Evolutionary conservation across 176 grass and related monocot species (phyloP), one percentile per base, ranked within the genome.

Genomic region (Chrysopogon serrulatus): DNA sequence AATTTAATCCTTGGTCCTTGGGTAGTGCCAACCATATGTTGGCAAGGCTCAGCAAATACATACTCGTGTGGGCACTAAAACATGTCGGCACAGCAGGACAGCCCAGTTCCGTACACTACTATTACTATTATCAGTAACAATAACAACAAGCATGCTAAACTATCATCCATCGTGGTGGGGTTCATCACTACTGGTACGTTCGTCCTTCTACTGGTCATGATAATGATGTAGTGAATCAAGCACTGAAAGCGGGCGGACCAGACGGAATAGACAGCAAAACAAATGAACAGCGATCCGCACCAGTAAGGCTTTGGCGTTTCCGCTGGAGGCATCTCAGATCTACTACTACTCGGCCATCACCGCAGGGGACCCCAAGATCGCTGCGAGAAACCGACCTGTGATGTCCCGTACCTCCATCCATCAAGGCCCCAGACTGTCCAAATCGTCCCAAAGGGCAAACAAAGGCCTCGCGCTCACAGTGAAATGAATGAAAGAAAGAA

Each of bases 301-400:
- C 66, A 47, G 84, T 16, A 36, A 56, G 45, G 83, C 59, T 70
- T 62, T 49, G 84, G 77, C 56, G n/a, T 48, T 82, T 14, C 16
- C 40, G 78, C 65, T 37, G 79, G 73, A 78, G 74, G 65, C 88
- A 86, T 86, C 88, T 90, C 79, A 86, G 88, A 90, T 86, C 79
- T 86, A 82, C 87, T 45, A 48, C 41, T 43, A 11, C 42, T 11
- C 11, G n/a, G n/a, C 59, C 30, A 3, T 13, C 65, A 11, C 62
- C 37, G 7, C 1, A 21, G 30, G 73, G 88, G 84, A 33, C 37
- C 84, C 57, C 84, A 14, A 74, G 83, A 86, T 86, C 27, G 72
- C 78, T 57, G 83, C 33, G 47, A 33, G 79, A 90, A 78, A 65
- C 79, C 83, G 78, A 83, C 88, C 79, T 86, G 78, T 54, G 12